phyloP scores from a whole-genome alignment of 139 green algal species.

The Volvox africanus region DNA sequence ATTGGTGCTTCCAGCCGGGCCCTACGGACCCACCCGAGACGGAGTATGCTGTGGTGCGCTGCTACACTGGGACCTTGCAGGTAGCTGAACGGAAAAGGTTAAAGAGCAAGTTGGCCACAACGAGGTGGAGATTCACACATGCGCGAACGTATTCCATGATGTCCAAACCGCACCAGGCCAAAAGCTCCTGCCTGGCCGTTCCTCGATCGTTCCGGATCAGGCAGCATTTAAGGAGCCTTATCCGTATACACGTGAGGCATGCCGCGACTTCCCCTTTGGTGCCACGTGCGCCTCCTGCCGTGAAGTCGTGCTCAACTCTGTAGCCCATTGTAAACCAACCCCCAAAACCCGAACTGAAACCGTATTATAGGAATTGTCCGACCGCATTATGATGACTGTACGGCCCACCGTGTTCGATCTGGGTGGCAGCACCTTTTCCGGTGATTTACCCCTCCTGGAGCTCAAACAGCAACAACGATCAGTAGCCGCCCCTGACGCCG shows the following conservation, averaged over 20 bases:
- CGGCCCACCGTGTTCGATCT: conserved; percentile 28
- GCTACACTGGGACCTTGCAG: conserved; percentile 33
- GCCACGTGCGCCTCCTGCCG: too few species aligned
- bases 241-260: too few species aligned
- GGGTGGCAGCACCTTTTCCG: background rate
- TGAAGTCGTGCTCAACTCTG: too few species aligned
- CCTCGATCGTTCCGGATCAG: too few species aligned
- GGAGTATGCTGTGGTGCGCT: conserved; percentile 20
- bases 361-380: background rate
- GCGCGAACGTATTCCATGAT: too few species aligned
- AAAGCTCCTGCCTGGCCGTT: too few species aligned
- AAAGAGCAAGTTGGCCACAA: background rate
- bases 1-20: conserved; percentile 4
- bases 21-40: background rate
- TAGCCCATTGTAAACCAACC: too few species aligned
- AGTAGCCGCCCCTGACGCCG: background rate
- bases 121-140: too few species aligned
- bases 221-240: too few species aligned
- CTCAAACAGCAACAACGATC: background rate
- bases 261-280: too few species aligned
- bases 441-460: background rate
- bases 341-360: too few species aligned
- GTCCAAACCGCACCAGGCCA: too few species aligned
- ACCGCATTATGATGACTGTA: background rate
- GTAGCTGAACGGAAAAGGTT: background rate